These are phyloP conservation scores for Quillaja saponaria DNA, from an alignment of 306 rosid genomes.

Conservation along the genomic window DNA sequence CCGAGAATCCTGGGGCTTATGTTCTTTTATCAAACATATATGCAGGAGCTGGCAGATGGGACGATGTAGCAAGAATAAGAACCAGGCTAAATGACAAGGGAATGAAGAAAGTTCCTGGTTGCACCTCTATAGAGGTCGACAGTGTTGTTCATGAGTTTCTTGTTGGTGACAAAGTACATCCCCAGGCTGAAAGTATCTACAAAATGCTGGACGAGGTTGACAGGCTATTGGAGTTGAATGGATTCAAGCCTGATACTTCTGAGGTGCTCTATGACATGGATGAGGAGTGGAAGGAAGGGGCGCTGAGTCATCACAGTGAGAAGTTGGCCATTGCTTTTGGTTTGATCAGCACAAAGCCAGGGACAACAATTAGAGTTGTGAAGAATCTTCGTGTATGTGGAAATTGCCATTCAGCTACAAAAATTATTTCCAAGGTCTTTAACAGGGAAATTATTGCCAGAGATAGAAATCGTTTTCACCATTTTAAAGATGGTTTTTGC, in stretches of 20 bases:
- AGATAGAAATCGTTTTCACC: conserved; percentile 81
- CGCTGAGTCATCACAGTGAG: conserved; percentile 83
- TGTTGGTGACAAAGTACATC: conserved; percentile 74
- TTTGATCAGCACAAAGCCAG: conserved; percentile 77
- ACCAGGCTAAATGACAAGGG: conserved; percentile 68
- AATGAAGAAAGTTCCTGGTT: conserved; percentile 87
- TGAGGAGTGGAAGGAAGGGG: conserved; percentile 85
- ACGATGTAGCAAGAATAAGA: conserved; percentile 78
- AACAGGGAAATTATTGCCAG: conserved; percentile 81
- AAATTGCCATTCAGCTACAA: conserved; percentile 82
- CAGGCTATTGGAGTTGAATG: conserved; percentile 51
- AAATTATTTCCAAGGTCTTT: conserved; percentile 74
- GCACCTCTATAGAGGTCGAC: conserved; percentile 76
- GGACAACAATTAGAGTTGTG: conserved; percentile 65
- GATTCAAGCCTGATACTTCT: conserved; percentile 68
- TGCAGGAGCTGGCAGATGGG: conserved; percentile 82
- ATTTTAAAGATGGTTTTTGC: conserved; percentile 77
- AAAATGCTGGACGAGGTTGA: conserved; percentile 66
- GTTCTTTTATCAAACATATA: conserved; percentile 81
- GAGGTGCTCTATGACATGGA: conserved; percentile 80
- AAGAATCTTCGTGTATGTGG: conserved; percentile 88
- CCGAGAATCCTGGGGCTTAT: conserved; percentile 65
- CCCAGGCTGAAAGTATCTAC: conserved; percentile 49
- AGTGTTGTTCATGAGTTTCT: conserved; percentile 83
- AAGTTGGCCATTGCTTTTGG: conserved; percentile 83